phyloP scores from a whole-genome alignment of 768 basidiomycete species.

The Hortiboletus flavorubellus region DNA sequence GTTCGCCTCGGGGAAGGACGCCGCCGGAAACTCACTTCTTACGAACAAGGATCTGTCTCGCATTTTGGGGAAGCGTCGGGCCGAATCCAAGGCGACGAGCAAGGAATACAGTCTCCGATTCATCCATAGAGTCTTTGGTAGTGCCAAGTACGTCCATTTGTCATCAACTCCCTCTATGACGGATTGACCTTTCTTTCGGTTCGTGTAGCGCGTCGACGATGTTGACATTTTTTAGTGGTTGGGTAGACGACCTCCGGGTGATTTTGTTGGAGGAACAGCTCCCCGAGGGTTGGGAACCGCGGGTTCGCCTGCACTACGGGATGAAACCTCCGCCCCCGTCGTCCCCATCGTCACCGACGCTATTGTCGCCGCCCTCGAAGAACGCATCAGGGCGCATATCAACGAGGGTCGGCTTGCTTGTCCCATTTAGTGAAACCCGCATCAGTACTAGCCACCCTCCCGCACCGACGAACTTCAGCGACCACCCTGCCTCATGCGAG shows the following conservation, averaged over 20 bases:
- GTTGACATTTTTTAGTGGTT: constrained; percentile 35
- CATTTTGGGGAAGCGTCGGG: constrained; percentile 57
- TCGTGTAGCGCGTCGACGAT: constrained; percentile 55
- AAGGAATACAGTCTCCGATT: constrained; percentile 49
- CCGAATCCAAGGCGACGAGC: constrained; percentile 51
- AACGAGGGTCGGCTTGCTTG: constrained; percentile 68
- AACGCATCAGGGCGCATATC: constrained; percentile 86
- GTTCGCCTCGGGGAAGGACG: constrained; percentile 56
- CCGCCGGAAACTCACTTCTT: constrained; percentile 44
- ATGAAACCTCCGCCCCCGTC: constrained; percentile 83
- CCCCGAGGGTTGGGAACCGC: constrained; percentile 67
- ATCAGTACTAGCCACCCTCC: no score
- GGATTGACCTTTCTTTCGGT: not conserved
- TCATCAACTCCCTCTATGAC: not conserved
- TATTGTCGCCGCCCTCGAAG: constrained; percentile 76
- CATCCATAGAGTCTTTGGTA: constrained; percentile 60
- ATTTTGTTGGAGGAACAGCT: constrained; percentile 65
- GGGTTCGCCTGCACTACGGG: constrained; percentile 48
- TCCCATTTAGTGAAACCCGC: no score
- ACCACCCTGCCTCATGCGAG: no score
- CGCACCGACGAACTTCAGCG: no score
- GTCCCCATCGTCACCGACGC: constrained; percentile 91
- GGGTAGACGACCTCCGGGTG: constrained; percentile 47
- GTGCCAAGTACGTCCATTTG: constrained; percentile 52
- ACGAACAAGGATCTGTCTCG: constrained; percentile 57